These are phyloP conservation scores for Monosporozyma yasuniensis DNA, from an alignment of 805 yeast genomes.

Conservation along the genomic window DNA sequence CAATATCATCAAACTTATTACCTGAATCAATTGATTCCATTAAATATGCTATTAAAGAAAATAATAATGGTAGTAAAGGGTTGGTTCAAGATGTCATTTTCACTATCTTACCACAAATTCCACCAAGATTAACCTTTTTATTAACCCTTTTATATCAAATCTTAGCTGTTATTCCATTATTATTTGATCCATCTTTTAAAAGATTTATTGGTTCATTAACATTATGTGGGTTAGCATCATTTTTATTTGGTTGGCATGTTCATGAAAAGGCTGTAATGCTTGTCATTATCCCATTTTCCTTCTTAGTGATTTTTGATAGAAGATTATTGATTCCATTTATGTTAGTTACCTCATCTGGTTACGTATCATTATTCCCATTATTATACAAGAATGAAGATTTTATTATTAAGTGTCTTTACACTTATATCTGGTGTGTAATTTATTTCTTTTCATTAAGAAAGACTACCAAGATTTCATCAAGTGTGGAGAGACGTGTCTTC, in stretches of 20 bases:
- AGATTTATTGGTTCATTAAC: conserved; percentile 80
- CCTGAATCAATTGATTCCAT: conserved; percentile 27
- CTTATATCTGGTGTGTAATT: conserved; percentile 77
- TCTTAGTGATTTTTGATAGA: conserved; percentile 62
- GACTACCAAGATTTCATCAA: conserved; percentile 41
- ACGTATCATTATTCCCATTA: conserved; percentile 81
- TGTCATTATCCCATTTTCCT: conserved; percentile 79
- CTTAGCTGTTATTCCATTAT: conserved; percentile 62
- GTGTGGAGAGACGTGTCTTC: conserved; percentile 42
- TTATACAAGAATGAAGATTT: conserved; percentile 74
- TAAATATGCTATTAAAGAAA: conserved; percentile 23
- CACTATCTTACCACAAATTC: conserved; percentile 67
- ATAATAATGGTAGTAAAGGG: conserved; percentile 62
- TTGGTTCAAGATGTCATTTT: conserved; percentile 86
- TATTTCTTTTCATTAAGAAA: conserved; percentile 65
- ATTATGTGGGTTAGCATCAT: conserved; percentile 84
- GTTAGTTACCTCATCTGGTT: conserved; percentile 68
- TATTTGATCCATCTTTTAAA: conserved; percentile 62
- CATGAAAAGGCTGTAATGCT: conserved; percentile 95
- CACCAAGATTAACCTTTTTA: conserved; percentile 68
- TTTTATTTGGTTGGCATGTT: conserved; percentile 96
- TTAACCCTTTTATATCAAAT: conserved; percentile 80
- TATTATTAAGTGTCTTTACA: conserved; percentile 64
- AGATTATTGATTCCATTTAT: conserved; percentile 64
- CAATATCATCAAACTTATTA: conserved; percentile 28